phyloP scores from a whole-genome alignment of 208 protist species.

The Crithidia sp. region DNA sequence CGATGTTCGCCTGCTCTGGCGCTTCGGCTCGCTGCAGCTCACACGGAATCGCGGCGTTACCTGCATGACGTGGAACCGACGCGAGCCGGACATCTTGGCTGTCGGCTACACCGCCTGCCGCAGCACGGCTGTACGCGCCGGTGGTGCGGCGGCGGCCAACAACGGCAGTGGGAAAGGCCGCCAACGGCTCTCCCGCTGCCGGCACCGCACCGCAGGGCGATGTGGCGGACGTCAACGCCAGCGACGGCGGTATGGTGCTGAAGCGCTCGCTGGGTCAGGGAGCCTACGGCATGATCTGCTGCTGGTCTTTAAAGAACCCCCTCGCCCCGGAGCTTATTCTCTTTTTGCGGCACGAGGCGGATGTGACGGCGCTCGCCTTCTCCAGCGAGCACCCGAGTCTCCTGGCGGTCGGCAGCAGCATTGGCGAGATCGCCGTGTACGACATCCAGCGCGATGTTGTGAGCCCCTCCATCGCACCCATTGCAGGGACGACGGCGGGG shows the following conservation, averaged over 20 bases:
- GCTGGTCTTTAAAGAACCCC: conserved; percentile 97
- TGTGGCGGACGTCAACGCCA: not conserved
- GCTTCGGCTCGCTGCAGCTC: conserved; percentile 70
- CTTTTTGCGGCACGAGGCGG: conserved; percentile 66
- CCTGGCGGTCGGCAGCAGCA: conserved; percentile 93
- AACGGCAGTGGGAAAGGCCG: not conserved
- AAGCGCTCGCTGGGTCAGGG: conserved; percentile 27
- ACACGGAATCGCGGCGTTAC: conserved; percentile 83
- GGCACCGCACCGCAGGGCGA: not conserved
- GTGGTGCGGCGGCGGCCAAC: not conserved
- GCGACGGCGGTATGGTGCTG: not conserved
- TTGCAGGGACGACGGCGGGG: conserved; percentile 49
- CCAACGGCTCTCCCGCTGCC: not conserved
- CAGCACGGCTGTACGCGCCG: not conserved
- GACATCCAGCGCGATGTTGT: conserved; percentile 90
- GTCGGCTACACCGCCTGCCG: conserved; percentile 51
- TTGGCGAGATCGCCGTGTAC: conserved; percentile 94
- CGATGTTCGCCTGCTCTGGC: conserved; percentile 86
- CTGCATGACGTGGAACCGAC: conserved; percentile 93
- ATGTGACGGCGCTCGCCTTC: conserved; percentile 93
- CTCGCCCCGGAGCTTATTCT: conserved; percentile 91
- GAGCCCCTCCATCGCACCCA: conserved; percentile 68
- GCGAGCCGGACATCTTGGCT: conserved; percentile 87
- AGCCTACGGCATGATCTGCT: conserved; percentile 89
- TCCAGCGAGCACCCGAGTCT: conserved; percentile 91